Evolutionary conservation across 345 rosid species (phyloP).

Genomic region (Salix udensis): DNA sequence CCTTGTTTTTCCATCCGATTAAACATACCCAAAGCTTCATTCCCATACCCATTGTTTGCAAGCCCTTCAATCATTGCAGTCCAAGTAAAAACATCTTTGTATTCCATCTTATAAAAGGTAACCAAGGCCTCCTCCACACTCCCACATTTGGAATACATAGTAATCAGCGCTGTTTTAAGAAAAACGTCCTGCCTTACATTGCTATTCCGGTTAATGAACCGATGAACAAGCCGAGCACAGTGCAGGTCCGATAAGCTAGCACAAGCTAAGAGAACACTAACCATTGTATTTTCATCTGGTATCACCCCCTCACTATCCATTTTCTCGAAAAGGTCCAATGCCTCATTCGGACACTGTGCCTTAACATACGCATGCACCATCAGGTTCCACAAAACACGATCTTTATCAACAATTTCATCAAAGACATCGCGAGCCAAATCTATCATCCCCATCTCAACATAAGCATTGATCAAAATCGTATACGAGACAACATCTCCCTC

Average conservation of each 20-base stretch:
- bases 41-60: constrained; percentile 23
- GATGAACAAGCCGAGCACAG: constrained; percentile 18
- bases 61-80: constrained; percentile 33
- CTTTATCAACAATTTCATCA: constrained; percentile 17
- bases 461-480: constrained; percentile 29
- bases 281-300: constrained; percentile 26
- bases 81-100: constrained; percentile 25
- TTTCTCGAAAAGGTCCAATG: constrained; percentile 23
- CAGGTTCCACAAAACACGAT: constrained; percentile 23
- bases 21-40: constrained; percentile 15
- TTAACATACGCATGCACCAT: constrained; percentile 24
- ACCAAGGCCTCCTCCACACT: constrained; percentile 26
- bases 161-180: constrained; percentile 27
- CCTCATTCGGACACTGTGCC: constrained; percentile 12
- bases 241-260: constrained; percentile 24
- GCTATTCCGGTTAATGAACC: constrained; percentile 14
- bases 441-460: constrained; percentile 18
- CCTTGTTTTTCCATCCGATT: constrained; percentile 21
- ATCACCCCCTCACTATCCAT: constrained; percentile 15
- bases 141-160: constrained; percentile 32
- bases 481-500: constrained; percentile 14
- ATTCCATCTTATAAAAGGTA: constrained; percentile 31
- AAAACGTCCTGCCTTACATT: constrained; percentile 20
- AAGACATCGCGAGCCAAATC: constrained; percentile 21
- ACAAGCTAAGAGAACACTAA: constrained; percentile 25